Percentiles rank a stretch among this genome's conserved stretches.
phyloP scores from a whole-genome alignment of 257 asterid genomes.

The Gentiana straminea region DNA sequence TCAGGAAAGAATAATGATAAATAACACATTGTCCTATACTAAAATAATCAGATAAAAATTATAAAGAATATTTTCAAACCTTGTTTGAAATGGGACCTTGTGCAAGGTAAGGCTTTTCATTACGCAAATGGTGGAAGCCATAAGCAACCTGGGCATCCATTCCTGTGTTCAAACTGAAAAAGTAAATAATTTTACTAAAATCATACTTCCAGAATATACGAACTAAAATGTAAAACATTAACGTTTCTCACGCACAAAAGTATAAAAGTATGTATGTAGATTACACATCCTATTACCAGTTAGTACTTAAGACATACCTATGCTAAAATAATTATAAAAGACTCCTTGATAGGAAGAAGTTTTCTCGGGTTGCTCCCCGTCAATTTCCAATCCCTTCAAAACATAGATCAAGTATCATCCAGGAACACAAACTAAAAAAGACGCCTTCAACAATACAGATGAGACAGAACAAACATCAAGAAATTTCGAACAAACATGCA shows the following conservation, averaged over 20 bases:
- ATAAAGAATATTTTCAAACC: constrained; percentile 27
- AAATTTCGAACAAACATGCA: too few relatives aligned
- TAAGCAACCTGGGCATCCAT: constrained; percentile 98
- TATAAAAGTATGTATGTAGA: neutral
- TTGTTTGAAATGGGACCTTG: constrained; percentile 91
- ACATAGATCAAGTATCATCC: constrained; percentile 10
- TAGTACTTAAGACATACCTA: constrained; percentile 34
- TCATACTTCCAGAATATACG: neutral
- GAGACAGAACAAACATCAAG: too few relatives aligned
- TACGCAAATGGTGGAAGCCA: constrained; percentile 91
- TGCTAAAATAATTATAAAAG: constrained; percentile 93
- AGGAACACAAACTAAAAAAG: neutral
- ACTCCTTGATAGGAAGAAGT: constrained; percentile 74
- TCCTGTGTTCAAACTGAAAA: constrained; percentile 35
- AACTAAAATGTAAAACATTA: neutral
- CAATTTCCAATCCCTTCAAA: constrained; percentile 57
- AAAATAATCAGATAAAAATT: too few relatives aligned
- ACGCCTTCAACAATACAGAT: too few relatives aligned
- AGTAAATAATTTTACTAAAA: constrained; percentile 9
- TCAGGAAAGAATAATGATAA: neutral
- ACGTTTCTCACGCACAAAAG: neutral
- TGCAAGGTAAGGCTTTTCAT: constrained; percentile 86
- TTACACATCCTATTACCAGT: neutral
- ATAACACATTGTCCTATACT: too few relatives aligned
- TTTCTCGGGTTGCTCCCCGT: constrained; percentile 59